phyloP scores from a whole-genome alignment of 305 asterid species.

The Solanum hybrid region DNA sequence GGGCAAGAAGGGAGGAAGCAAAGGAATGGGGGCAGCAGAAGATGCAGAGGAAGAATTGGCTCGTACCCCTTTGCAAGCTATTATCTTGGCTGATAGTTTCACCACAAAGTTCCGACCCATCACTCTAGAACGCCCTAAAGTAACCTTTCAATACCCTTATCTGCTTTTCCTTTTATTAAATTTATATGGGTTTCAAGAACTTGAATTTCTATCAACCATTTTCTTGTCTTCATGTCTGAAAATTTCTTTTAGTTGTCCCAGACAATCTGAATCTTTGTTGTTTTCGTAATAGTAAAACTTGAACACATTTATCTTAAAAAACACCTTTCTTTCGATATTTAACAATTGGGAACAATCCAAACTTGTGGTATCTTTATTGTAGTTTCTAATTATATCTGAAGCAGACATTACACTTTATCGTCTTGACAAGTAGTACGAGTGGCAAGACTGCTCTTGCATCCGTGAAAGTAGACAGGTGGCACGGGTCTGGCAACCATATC shows the following conservation, averaged over 20 bases:
- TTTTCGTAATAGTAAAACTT: neutral
- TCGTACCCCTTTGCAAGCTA: constrained; percentile 73
- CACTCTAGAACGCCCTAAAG: constrained; percentile 95
- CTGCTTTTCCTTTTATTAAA: neutral
- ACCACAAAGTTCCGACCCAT: constrained; percentile 92
- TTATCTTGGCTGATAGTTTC: constrained; percentile 88
- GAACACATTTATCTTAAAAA: neutral
- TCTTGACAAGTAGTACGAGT: neutral
- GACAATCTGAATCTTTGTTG: neutral
- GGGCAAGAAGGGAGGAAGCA: constrained; percentile 50
- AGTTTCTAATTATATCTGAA: neutral
- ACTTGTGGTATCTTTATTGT: neutral
- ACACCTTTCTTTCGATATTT: neutral
- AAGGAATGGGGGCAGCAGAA: constrained; percentile 32
- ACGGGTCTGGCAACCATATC: neutral
- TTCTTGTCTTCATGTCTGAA: neutral
- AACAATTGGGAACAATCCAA: neutral
- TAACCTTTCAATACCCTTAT: neutral
- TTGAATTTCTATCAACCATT: neutral
- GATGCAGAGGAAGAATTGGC: constrained; percentile 66
- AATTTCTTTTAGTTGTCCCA: neutral
- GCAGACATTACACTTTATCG: too few species aligned
- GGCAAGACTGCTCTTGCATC: neutral
- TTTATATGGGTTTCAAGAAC: neutral
- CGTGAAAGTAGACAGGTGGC: neutral